These are phyloP conservation scores for Sphagnum tenellum DNA, from an alignment of 225 moss, liverwort and hornwort genomes.

Conservation along the genomic window DNA sequence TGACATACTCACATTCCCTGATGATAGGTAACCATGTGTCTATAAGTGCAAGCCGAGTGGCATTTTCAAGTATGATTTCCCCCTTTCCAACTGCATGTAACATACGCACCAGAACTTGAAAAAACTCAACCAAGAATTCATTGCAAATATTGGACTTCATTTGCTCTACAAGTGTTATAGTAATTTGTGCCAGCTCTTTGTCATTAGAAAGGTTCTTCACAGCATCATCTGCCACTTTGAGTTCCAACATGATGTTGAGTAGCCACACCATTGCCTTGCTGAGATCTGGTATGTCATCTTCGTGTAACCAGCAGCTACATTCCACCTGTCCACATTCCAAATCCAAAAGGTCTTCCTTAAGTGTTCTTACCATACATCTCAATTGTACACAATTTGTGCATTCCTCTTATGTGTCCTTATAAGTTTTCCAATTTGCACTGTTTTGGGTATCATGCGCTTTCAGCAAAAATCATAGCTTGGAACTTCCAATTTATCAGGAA, in stretches of 20 bases:
- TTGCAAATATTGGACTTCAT: background rate
- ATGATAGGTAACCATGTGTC: conserved; percentile 1
- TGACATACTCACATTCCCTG: conserved; percentile 1
- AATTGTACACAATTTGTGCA: too few relatives aligned
- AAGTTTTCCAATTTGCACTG: too few relatives aligned
- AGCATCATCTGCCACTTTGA: conserved; percentile 1
- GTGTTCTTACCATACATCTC: too few relatives aligned
- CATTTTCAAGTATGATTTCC: background rate
- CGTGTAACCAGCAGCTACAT: background rate
- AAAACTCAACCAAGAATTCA: background rate
- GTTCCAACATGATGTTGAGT: background rate
- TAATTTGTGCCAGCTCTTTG: conserved; percentile 1
- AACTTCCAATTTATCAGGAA: too few relatives aligned
- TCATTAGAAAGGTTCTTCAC: background rate
- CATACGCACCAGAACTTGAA: conserved; percentile 1
- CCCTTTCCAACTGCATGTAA: background rate
- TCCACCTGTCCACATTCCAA: background rate
- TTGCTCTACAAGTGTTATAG: background rate
- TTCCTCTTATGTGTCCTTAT: too few relatives aligned
- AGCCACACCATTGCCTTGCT: conserved; percentile 1
- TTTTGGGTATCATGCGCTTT: too few relatives aligned
- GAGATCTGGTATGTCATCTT: conserved; percentile 1
- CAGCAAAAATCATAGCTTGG: too few relatives aligned
- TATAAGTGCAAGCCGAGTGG: background rate
- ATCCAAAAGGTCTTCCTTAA: too few relatives aligned